A percentile compares a stretch with the other conserved stretches of the same genome.
Evolutionary conservation across 345 rosid species (phyloP).

Genomic region (Hirschfeldia incana): DNA sequence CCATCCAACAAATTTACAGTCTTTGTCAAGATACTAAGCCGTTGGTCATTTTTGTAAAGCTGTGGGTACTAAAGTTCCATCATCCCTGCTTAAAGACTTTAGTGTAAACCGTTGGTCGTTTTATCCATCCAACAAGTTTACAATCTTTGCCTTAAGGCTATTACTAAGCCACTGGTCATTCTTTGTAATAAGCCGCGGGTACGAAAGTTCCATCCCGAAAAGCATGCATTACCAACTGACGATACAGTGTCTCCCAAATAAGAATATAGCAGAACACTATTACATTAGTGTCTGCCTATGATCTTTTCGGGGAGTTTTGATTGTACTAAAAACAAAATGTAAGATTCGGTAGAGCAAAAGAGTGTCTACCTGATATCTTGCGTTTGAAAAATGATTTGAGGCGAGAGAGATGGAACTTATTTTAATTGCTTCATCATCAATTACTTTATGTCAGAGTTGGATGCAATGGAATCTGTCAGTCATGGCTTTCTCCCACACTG

Average conservation of each 20-base stretch:
- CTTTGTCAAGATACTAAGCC: neutral
- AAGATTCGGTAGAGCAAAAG: neutral
- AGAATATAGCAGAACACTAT: constrained; percentile 2
- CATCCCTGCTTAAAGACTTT: neutral
- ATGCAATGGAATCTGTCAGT: constrained; percentile 2
- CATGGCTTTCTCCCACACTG: constrained; percentile 3
- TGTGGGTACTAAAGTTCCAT: too few relatives aligned
- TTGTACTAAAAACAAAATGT: too few relatives aligned
- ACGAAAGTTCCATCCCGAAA: neutral
- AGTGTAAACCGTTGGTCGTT: neutral
- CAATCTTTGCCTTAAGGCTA: neutral
- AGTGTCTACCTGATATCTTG: neutral
- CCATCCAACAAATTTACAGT: neutral
- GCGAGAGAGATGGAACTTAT: neutral
- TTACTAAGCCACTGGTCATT: neutral
- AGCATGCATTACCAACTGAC: neutral
- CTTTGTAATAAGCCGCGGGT: neutral
- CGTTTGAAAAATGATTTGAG: neutral
- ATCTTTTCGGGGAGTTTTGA: too few relatives aligned
- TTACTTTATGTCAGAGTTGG: neutral
- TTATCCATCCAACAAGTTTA: neutral
- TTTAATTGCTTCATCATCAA: neutral
- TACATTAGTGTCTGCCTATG: neutral
- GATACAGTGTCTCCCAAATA: neutral
- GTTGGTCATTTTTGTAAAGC: too few relatives aligned